These are phyloP conservation scores for Daedaleopsis sinensis DNA, from an alignment of 768 basidiomycete genomes.

Conservation along the genomic window DNA sequence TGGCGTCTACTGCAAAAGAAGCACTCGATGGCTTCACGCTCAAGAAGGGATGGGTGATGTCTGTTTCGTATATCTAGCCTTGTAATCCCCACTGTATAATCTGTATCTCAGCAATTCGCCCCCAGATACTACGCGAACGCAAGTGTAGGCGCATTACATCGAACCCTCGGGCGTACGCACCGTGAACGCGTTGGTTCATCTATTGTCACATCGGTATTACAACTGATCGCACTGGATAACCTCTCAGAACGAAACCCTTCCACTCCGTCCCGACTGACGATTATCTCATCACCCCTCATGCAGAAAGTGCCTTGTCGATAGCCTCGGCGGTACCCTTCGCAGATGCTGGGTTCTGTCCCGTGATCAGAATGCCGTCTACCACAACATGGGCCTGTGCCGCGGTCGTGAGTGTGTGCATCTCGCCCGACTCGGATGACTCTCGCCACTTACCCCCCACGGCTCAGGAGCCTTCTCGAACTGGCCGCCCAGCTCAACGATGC, in stretches of 20 bases:
- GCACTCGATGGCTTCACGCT: conserved; percentile 85
- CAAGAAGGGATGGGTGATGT: conserved; percentile 86
- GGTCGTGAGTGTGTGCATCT: background rate
- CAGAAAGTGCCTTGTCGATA: conserved; percentile 51
- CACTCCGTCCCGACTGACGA: no score
- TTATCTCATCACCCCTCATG: background rate
- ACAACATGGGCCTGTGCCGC: conserved; percentile 47
- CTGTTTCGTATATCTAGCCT: conserved; percentile 64
- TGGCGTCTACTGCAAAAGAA: conserved; percentile 78
- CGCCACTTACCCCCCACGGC: conserved; percentile 54
- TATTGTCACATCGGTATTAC: background rate
- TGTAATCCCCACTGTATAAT: conserved; percentile 20
- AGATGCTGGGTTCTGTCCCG: conserved; percentile 78
- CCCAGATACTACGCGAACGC: background rate
- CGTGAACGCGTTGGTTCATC: background rate
- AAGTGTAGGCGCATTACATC: background rate
- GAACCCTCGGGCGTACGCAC: background rate
- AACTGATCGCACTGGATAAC: no score
- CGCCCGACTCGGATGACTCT: background rate
- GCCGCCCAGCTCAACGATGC: conserved; percentile 66
- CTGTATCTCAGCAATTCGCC: conserved; percentile 17
- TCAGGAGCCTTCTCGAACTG: conserved; percentile 59
- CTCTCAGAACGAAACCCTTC: no score
- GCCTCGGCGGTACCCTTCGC: conserved; percentile 59
- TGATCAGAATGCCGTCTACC: conserved; percentile 60